Conservation (phyloP, 2,329 filamentous ascomycete genomes). For the Pseudocercospora fuligena region DNA sequence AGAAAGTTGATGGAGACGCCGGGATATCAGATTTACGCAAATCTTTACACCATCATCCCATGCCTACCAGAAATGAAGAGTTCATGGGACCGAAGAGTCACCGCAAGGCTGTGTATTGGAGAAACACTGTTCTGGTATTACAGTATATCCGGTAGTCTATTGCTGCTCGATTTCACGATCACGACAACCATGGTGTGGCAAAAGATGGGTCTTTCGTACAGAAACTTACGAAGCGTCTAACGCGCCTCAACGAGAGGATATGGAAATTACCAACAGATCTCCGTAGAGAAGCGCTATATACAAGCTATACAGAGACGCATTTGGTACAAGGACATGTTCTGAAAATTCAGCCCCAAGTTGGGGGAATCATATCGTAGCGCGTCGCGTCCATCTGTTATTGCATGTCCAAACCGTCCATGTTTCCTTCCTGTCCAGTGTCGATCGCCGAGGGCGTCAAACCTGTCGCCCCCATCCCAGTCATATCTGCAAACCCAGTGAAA, state of each 20-base stretch:
- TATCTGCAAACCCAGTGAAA: slow-evolving; percentile 36
- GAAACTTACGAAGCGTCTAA: background rate
- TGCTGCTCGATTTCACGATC: background rate
- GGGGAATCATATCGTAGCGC: background rate
- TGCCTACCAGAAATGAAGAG: too few relatives aligned
- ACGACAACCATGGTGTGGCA: background rate
- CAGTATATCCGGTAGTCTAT: background rate
- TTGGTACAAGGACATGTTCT: background rate
- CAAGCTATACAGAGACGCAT: background rate
- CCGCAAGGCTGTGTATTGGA: background rate
- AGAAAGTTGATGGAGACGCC: too few relatives aligned
- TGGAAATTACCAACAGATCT: background rate
- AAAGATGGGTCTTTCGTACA: background rate
- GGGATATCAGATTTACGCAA: too few relatives aligned
- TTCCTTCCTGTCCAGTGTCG: slow-evolving; percentile 24
- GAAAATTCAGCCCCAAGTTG: background rate
- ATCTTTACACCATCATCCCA: too few relatives aligned
- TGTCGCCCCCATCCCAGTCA: slow-evolving; percentile 29
- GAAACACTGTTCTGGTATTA: background rate
- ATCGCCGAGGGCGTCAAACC: slow-evolving; percentile 30
- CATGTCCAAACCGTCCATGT: slow-evolving; percentile 10
- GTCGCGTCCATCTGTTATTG: background rate
- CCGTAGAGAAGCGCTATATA: background rate
- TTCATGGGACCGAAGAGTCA: too few relatives aligned
- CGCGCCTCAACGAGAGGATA: background rate